Percentiles rank a stretch among this genome's conserved stretches.
These are phyloP conservation scores for Colletotrichum plurivorum DNA, from an alignment of 2,329 filamentous ascomycete species.

Conservation along the genomic window DNA sequence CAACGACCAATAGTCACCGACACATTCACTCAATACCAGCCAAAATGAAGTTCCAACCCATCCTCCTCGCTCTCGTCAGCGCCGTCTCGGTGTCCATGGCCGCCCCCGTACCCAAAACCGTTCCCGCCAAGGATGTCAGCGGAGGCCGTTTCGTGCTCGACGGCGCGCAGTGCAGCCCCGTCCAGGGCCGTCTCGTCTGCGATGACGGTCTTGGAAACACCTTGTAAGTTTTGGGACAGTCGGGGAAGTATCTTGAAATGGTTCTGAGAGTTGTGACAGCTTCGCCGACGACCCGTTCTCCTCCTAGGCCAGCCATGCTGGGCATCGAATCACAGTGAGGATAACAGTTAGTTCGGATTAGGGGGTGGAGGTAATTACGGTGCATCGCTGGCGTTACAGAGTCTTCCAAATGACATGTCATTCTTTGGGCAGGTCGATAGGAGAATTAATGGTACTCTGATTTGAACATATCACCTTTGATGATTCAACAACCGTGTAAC, in stretches of 20 bases:
- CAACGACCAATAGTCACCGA: background rate
- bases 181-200: conserved; percentile 30
- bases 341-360: no score
- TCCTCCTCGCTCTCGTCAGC: conserved; percentile 12
- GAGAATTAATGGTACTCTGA: no score
- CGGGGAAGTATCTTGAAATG: background rate
- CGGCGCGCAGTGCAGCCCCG: conserved; percentile 28
- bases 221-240: conserved; percentile 1
- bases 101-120: background rate
- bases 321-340: no score
- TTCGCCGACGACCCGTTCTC: conserved; percentile 33
- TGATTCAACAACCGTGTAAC: no score
- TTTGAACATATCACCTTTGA: no score
- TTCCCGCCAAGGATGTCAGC: conserved; percentile 26
- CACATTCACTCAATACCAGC: background rate
- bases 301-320: background rate
- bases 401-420: no score
- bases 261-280: background rate
- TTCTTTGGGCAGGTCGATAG: no score
- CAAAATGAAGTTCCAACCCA: conserved; percentile 17
- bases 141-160: conserved; percentile 24
- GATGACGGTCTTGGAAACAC: conserved; percentile 30
- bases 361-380: no score
- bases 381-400: no score
- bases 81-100: conserved; percentile 3